These are phyloP conservation scores for Rosa persica DNA, from an alignment of 306 rosid species.

Conservation along the genomic window DNA sequence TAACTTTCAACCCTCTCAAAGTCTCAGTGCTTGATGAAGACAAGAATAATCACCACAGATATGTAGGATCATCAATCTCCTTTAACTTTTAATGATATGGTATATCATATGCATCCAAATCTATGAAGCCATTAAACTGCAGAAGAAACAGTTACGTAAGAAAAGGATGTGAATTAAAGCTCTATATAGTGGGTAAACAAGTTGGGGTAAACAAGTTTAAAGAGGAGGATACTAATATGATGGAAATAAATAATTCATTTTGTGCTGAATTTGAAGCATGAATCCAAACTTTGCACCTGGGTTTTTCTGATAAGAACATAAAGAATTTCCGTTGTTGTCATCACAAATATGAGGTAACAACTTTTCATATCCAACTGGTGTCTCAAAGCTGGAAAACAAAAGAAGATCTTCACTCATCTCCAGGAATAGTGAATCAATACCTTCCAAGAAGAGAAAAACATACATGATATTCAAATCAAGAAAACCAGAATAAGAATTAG, in stretches of 20 bases:
- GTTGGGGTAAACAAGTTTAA: neutral
- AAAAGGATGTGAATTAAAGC: neutral
- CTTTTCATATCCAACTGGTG: neutral
- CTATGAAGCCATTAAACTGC: conserved; percentile 84
- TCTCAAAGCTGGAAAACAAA: neutral
- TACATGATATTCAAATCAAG: neutral
- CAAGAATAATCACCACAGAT: conserved; percentile 65
- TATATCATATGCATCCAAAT: conserved; percentile 76
- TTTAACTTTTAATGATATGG: conserved; percentile 72
- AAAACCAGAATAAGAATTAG: neutral
- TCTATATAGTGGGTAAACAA: neutral
- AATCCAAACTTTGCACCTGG: neutral
- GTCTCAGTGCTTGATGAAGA: neutral
- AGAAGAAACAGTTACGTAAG: conserved; percentile 4
- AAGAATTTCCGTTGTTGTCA: neutral
- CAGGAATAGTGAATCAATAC: neutral
- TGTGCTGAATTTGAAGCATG: neutral
- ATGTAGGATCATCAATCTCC: conserved; percentile 90
- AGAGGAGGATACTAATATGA: neutral
- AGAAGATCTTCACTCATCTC: neutral
- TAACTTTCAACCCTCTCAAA: too few species aligned
- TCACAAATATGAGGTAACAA: neutral
- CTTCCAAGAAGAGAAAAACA: neutral
- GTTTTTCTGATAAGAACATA: neutral
- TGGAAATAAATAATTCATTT: neutral